phyloP scores from a whole-genome alignment of 805 yeast species.

The Hemisphaericaspora nanyangensis region DNA sequence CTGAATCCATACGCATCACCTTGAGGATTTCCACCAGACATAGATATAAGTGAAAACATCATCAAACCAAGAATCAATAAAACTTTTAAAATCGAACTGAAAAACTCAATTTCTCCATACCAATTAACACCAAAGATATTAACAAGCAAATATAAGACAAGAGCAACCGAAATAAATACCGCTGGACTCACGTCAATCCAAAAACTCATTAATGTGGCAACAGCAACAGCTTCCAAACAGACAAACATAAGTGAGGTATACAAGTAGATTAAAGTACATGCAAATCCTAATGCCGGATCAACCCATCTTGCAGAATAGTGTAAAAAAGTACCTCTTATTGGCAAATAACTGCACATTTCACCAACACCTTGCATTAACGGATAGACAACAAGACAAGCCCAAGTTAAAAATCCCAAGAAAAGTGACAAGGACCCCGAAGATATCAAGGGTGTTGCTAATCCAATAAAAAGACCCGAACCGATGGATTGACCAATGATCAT shows the following conservation, averaged over 20 bases:
- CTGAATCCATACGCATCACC: slow-evolving; percentile 31
- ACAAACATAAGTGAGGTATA: slow-evolving; percentile 32
- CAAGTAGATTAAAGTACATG: slow-evolving; percentile 28
- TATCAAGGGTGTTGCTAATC: slow-evolving; percentile 26
- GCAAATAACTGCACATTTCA: slow-evolving; percentile 35
- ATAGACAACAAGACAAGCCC: slow-evolving; percentile 29
- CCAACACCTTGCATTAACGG: slow-evolving; percentile 35
- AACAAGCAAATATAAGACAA: slow-evolving; percentile 25
- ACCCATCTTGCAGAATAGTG: slow-evolving; percentile 32
- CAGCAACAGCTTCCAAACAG: slow-evolving; percentile 30
- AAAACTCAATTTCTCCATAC: slow-evolving; percentile 45
- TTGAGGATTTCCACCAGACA: slow-evolving; percentile 40
- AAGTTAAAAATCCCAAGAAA: slow-evolving; percentile 27
- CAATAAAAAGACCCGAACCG: slow-evolving; percentile 35
- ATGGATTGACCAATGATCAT: slow-evolving; percentile 34
- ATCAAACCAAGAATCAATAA: slow-evolving; percentile 30
- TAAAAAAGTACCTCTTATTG: slow-evolving; percentile 32
- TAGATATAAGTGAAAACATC: slow-evolving; percentile 28
- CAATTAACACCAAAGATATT: slow-evolving; percentile 29
- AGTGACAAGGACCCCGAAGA: slow-evolving; percentile 33
- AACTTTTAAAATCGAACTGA: slow-evolving; percentile 31
- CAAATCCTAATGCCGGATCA: slow-evolving; percentile 35
- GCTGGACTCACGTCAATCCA: slow-evolving; percentile 31
- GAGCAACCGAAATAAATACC: slow-evolving; percentile 25
- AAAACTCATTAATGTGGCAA: slow-evolving; percentile 25